Evolutionary conservation across 1,139 yeast species (phyloP), one percentile per base, ranked within the genome.

Genomic region (Magnusiomyces magnusii): DNA sequence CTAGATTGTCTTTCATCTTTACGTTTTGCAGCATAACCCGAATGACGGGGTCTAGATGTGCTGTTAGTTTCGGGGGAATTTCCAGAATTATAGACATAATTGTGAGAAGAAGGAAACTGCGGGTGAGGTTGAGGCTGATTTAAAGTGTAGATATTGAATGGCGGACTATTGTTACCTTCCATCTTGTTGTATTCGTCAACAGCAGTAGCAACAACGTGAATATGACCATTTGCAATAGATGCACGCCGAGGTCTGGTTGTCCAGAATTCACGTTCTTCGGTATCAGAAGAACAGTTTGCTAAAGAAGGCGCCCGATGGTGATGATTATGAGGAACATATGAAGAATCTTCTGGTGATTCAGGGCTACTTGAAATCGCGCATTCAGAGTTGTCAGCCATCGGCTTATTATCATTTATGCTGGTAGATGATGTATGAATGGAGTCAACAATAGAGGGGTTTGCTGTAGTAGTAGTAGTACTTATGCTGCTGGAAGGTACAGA

Each of bases 211-310:
- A 65, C 69, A 21, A 63, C 66, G 17, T 68, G 66, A 53, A 68
- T 67, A 57, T 68, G 71, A 39, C 71, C 71, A 51, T 62, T 63
- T n/a, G 71, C 70, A 36, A 68, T 68, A 9, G 70, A 67, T 3
- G 71, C 71, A 15, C 71, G 61, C 25, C 71, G 61, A 5, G 70
- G 70, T 47, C 68, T 58, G 2, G 54, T 25, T 9, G 17, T 51
- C 54, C 54, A 51, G 36, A 51, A 39, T 31, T 34, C 54, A 3
- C 19, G 31, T 9, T 51, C 54, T 2, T 21, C 27, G 7, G 7
- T 10, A 15, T 51, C 54, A 9, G 54, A 24, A 28, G 53, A 34
- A 23, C 23, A 24, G 3, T 27, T 34, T 15, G 47, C 47, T 3
- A 24, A 19, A 2, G 54, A 39, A 23, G 54, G 47, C 13, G 53